phyloP scores from a whole-genome alignment of 2,329 filamentous ascomycete genomes.

The Anisogramma anomala region DNA sequence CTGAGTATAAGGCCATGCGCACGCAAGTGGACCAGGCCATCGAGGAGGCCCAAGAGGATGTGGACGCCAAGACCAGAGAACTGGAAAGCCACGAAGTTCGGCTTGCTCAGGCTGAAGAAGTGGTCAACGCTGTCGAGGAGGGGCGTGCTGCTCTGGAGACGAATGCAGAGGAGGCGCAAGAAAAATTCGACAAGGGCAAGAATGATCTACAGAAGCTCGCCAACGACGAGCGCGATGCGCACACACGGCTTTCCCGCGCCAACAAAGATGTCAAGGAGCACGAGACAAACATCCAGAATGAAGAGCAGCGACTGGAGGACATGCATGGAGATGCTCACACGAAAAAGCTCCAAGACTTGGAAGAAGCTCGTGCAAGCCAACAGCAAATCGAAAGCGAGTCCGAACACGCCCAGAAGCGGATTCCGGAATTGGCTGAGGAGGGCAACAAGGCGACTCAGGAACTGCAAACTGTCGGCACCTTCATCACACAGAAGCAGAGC shows the following conservation, averaged over 20 bases:
- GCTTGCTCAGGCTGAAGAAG: constrained; percentile 34
- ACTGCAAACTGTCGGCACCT: constrained; percentile 21
- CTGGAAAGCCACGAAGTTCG: constrained; percentile 30
- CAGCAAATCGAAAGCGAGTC: constrained; percentile 30
- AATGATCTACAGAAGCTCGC: constrained; percentile 44
- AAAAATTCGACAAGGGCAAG: constrained; percentile 41
- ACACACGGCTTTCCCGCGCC: constrained; percentile 42
- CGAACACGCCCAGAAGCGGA: constrained; percentile 20
- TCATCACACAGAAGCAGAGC: constrained; percentile 33
- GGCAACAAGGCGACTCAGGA: constrained; percentile 23
- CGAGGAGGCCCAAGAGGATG: constrained; percentile 24
- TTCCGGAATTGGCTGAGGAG: constrained; percentile 25
- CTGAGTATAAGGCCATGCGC: constrained; percentile 26
- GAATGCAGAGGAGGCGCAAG: constrained; percentile 35
- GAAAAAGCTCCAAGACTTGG: constrained; percentile 46
- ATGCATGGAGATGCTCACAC: constrained; percentile 59
- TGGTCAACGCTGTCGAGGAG: constrained; percentile 32
- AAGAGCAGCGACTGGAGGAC: constrained; percentile 51
- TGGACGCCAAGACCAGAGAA: constrained; percentile 34
- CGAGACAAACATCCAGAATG: constrained; percentile 38
- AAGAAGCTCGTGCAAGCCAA: constrained; percentile 42
- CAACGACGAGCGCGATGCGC: constrained; percentile 55
- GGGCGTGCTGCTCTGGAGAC: constrained; percentile 37
- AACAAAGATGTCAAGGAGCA: constrained; percentile 34
- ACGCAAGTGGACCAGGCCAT: constrained; percentile 32